Base-by-base conservation (phyloP, 192 early-diverging fungal genomes). In the Backusella mclennaniae region DNA sequence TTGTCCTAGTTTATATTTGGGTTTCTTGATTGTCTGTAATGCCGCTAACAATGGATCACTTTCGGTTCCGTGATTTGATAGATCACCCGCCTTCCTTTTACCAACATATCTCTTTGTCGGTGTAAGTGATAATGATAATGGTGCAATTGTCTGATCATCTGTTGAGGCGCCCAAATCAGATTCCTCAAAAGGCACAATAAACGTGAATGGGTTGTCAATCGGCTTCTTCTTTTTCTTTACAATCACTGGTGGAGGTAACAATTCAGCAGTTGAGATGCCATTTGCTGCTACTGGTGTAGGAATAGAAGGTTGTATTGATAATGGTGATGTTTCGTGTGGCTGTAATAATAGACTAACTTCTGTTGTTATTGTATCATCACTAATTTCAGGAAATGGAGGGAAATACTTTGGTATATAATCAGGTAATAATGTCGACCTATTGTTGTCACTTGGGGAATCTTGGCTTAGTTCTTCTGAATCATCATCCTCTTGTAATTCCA, bases 131-230 rank as follows among this genome's bases (percentile, higher is more conserved):
- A 56, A 72, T 8, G 44, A 70, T 31, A 63, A 67, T 4, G 52
- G 66, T 42, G 41, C 44, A 19, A 11, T 35, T 17, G 52, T 35
- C 41, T 44, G 39, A 49, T 71, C 70, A 0, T 79, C 73, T 29
- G 23, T 73, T 3, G 74, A 68, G 12, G 73, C 31, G 19, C 59
- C 72, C 7, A 82, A 26, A 72, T 44, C 59, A 1, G 80, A 82
- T 53, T 82, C 80, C 21, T 82, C 80, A 67, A 74, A 78, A 33
- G 80, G 73, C 21, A 73, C 77, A 56, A 75, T 76, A 69, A 78
- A 73, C 0, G 63, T 77, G 21, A 78, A 82, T 19, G 80, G 80
- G 35, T 82, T 79, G 1, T 69, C 69, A 52, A 79, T 75, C 31
- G 78, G 78, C 33, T 71, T 74, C 53, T 79, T 79, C 38, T 56